These are phyloP conservation scores for Lecanicillium sp. DNA, from an alignment of 2,329 filamentous ascomycete species.

Conservation along the genomic window DNA sequence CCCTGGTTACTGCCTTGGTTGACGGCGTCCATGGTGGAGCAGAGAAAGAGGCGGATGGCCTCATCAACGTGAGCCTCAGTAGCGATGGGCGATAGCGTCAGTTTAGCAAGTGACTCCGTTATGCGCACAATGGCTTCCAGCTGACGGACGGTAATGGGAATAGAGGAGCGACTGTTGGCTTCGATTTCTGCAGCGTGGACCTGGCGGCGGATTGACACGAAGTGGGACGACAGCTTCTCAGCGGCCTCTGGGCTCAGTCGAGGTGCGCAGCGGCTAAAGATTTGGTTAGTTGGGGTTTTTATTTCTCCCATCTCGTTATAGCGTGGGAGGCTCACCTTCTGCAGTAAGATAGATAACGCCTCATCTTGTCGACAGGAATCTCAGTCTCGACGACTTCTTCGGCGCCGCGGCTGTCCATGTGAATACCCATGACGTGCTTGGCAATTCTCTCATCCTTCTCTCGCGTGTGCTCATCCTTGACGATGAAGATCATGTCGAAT, in stretches of 20 bases:
- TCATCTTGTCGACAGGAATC: slow-evolving; percentile 93
- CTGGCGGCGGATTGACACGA: slow-evolving; percentile 90
- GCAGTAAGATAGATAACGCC: slow-evolving; percentile 94
- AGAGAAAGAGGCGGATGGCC: slow-evolving; percentile 92
- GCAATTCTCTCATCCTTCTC: slow-evolving; percentile 88
- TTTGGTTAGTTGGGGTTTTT: slow-evolving; percentile 19
- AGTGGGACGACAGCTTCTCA: slow-evolving; percentile 94
- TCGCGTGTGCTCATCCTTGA: slow-evolving; percentile 87
- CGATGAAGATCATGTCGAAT: slow-evolving; percentile 99
- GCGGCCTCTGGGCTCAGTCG: slow-evolving; percentile 83
- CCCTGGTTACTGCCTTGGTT: slow-evolving; percentile 79
- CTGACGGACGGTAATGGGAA: slow-evolving; percentile 95
- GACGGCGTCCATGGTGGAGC: slow-evolving; percentile 95
- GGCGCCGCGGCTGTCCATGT: slow-evolving; percentile 79
- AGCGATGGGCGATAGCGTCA: slow-evolving; percentile 76
- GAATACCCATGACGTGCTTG: slow-evolving; percentile 93
- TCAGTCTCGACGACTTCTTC: slow-evolving; percentile 82
- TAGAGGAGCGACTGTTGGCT: slow-evolving; percentile 82
- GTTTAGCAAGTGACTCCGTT: slow-evolving; percentile 88
- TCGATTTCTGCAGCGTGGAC: slow-evolving; percentile 87
- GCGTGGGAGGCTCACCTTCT: slow-evolving; percentile 58
- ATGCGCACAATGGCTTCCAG: slow-evolving; percentile 96
- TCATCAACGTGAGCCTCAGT: slow-evolving; percentile 92
- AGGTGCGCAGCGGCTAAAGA: slow-evolving; percentile 77
- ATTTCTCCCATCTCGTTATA: background rate